phyloP scores from a whole-genome alignment of 139 green algal species.

The Choricystis sp. region DNA sequence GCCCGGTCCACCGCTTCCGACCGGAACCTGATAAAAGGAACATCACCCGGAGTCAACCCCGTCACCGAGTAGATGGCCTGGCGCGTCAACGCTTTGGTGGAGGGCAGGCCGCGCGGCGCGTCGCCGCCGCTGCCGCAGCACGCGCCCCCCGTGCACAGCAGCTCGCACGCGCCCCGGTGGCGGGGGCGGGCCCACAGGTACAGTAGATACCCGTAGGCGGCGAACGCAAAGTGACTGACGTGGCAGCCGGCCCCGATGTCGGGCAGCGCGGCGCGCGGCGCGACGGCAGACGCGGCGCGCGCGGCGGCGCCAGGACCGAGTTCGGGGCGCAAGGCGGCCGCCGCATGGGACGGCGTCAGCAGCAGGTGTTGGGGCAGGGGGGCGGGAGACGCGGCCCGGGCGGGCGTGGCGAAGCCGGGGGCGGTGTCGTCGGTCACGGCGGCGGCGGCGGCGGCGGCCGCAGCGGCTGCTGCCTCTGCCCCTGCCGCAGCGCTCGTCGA shows the following conservation, averaged over 20 bases:
- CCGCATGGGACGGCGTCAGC: background rate
- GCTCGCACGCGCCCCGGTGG: too few species aligned
- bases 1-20: constrained; percentile 12
- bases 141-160: background rate
- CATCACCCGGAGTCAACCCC: too few species aligned
- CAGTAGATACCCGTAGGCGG: constrained; percentile 32
- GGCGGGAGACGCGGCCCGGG: background rate
- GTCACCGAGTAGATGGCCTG: too few species aligned
- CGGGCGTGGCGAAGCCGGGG: too few species aligned
- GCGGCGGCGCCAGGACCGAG: background rate
- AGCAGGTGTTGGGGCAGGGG: background rate
- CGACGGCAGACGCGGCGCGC: too few species aligned
- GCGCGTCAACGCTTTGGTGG: too few species aligned
- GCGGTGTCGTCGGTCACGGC: background rate
- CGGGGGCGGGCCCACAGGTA: constrained; percentile 15
- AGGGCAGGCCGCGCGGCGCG: too few species aligned
- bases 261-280: background rate
- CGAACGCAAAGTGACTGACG: constrained; percentile 30
- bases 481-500: background rate
- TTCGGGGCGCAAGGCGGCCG: background rate
- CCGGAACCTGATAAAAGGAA: too few species aligned
- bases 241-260: constrained; percentile 17
- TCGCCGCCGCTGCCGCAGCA: background rate
- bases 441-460: too few species aligned
- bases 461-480: too few species aligned